phyloP scores from a whole-genome alignment of 768 basidiomycete species.

The Trametes cinnabarina region DNA sequence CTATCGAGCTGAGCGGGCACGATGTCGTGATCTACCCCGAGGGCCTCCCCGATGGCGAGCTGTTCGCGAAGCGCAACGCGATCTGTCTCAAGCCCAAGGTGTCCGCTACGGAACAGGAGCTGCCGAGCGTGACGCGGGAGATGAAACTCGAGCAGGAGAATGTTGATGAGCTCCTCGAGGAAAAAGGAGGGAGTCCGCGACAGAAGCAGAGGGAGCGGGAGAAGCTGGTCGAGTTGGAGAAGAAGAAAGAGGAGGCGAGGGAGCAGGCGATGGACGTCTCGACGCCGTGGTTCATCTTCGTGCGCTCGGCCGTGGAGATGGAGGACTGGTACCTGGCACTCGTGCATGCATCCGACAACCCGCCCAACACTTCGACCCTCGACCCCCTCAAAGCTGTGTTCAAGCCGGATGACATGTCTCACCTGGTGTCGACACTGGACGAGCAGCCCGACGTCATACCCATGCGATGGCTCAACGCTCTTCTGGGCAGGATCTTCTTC shows the following conservation, averaged over 20 bases:
- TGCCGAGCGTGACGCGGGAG: conserved; percentile 54
- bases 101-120: conserved; percentile 30
- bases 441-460: conserved; percentile 94
- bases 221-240: conserved; percentile 33
- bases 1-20: conserved; percentile 80
- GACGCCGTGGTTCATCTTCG: conserved; percentile 92
- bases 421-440: conserved; percentile 82
- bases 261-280: conserved; percentile 51
- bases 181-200: conserved; percentile 43
- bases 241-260: conserved; percentile 35
- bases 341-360: conserved; percentile 67
- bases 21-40: conserved; percentile 75
- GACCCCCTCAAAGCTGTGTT: conserved; percentile 65
- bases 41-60: conserved; percentile 77
- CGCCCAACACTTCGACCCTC: conserved; percentile 60
- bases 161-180: conserved; percentile 35
- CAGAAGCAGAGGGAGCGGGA: conserved; percentile 42
- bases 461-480: conserved; percentile 95
- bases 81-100: conserved; percentile 68
- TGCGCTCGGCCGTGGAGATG: conserved; percentile 85
- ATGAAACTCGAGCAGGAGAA: conserved; percentile 39
- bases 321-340: conserved; percentile 95
- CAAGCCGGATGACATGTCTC: conserved; percentile 73
- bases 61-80: conserved; percentile 88
- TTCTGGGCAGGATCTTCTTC: conserved; percentile 91